Evolutionary conservation across 352 stramenopile genomes (phyloP).

Genomic region (Elongisporangium senticosum): DNA sequence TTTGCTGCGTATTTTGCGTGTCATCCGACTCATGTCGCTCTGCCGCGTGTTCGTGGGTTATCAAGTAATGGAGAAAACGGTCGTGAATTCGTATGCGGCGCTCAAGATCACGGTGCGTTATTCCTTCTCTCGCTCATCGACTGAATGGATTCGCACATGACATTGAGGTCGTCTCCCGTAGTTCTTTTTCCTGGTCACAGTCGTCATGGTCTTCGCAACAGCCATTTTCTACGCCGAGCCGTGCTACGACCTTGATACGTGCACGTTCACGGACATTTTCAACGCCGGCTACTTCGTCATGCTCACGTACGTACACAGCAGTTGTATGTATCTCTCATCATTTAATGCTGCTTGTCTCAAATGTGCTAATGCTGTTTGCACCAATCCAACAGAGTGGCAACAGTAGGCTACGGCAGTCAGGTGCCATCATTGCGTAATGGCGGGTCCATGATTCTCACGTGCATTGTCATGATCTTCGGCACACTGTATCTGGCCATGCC

Average conservation of each 20-base stretch:
- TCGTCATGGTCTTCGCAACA: slow-evolving; percentile 53
- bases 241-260: slow-evolving; percentile 43
- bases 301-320: slow-evolving; percentile 27
- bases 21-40: slow-evolving; percentile 28
- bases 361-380: neutral
- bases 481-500: slow-evolving; percentile 51
- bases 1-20: slow-evolving; percentile 29
- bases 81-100: slow-evolving; percentile 25
- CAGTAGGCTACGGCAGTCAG: slow-evolving; percentile 50
- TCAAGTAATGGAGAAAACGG: slow-evolving; percentile 35
- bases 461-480: slow-evolving; percentile 51
- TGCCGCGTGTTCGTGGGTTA: slow-evolving; percentile 32
- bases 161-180: slow-evolving; percentile 4
- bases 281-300: slow-evolving; percentile 60
- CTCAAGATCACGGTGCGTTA: slow-evolving; percentile 38
- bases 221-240: slow-evolving; percentile 50
- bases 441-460: slow-evolving; percentile 24
- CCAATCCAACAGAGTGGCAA: slow-evolving; percentile 25
- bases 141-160: slow-evolving; percentile 1
- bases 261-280: slow-evolving; percentile 54
- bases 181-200: slow-evolving; percentile 46
- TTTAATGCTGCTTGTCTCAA: slow-evolving; percentile 1
- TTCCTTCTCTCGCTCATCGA: neutral
- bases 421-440: slow-evolving; percentile 35
- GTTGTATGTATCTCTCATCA: neutral